Evolutionary conservation across 2,329 filamentous ascomycete species (phyloP).

Genomic region (Diaporthe sp.): DNA sequence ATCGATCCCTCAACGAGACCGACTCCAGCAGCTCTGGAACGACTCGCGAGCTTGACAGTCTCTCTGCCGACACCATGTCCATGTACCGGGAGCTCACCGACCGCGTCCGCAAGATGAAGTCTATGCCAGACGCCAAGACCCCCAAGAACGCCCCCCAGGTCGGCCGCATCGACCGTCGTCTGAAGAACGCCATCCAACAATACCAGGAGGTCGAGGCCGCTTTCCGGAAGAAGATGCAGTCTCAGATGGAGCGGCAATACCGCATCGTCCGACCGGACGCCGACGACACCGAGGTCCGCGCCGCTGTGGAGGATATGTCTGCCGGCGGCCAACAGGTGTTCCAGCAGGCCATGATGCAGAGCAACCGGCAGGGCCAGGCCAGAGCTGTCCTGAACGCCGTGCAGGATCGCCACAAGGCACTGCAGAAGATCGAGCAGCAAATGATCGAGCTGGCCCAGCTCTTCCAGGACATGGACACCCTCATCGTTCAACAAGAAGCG

Average conservation of each 20-base stretch:
- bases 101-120: slow-evolving; percentile 86
- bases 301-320: slow-evolving; percentile 79
- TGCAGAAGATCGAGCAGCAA: slow-evolving; percentile 92
- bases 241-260: slow-evolving; percentile 91
- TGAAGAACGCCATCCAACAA: slow-evolving; percentile 84
- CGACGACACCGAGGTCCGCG: slow-evolving; percentile 80
- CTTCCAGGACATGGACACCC: slow-evolving; percentile 89
- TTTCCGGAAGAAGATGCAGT: slow-evolving; percentile 84
- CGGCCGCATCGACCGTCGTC: slow-evolving; percentile 81
- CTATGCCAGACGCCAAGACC: slow-evolving; percentile 79
- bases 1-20: slow-evolving; percentile 79
- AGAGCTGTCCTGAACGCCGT: slow-evolving; percentile 84
- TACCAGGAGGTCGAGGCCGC: slow-evolving; percentile 86
- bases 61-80: slow-evolving; percentile 85
- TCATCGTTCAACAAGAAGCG: slow-evolving; percentile 89
- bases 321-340: slow-evolving; percentile 86
- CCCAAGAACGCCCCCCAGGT: slow-evolving; percentile 85
- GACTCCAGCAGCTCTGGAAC: slow-evolving; percentile 77
- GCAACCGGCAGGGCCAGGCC: slow-evolving; percentile 84
- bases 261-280: slow-evolving; percentile 89
- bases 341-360: slow-evolving; percentile 86
- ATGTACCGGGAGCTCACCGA: slow-evolving; percentile 84
- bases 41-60: slow-evolving; percentile 77
- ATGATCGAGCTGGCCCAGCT: slow-evolving; percentile 89
- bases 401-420: slow-evolving; percentile 84